Conservation (phyloP, 2,329 filamentous ascomycete species). For the Colletotrichum paranaense region DNA sequence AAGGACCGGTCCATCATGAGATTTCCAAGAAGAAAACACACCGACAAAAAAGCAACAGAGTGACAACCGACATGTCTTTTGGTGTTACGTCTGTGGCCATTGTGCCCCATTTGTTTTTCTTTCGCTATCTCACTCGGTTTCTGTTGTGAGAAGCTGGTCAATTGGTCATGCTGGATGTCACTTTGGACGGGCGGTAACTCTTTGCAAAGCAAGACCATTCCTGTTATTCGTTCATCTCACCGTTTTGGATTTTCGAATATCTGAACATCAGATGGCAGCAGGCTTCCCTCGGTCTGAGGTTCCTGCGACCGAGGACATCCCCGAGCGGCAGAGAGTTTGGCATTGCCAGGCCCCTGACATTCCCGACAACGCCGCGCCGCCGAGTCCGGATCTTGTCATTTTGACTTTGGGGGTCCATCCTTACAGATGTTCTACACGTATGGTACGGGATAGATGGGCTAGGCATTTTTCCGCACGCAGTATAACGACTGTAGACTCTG, state of each 20-base stretch:
- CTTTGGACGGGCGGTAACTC: background rate
- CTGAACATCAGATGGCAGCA: background rate
- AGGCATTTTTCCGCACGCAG: background rate
- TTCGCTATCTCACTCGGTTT: background rate
- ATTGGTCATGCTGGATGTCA: constrained; percentile 17
- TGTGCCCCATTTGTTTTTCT: background rate
- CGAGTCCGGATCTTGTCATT: constrained; percentile 2
- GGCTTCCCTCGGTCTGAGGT: background rate
- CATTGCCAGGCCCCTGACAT: background rate
- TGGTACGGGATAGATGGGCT: constrained; percentile 4
- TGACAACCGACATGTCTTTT: background rate
- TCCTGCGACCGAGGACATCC: background rate
- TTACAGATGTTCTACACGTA: constrained; percentile 25
- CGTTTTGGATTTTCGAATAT: background rate
- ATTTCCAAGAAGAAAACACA: background rate
- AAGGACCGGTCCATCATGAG: constrained; percentile 20
- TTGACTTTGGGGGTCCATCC: constrained; percentile 8
- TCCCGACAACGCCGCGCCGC: background rate
- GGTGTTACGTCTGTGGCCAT: background rate
- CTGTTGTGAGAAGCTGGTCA: constrained; percentile 6
- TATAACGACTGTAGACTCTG: background rate
- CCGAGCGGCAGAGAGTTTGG: background rate
- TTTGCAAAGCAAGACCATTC: background rate
- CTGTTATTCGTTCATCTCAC: background rate
- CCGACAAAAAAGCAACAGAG: constrained; percentile 19